A percentile compares a stretch with the other conserved stretches of the same genome.
Conservation (phyloP, 2,329 filamentous ascomycete species). For the Phoma sp. region DNA sequence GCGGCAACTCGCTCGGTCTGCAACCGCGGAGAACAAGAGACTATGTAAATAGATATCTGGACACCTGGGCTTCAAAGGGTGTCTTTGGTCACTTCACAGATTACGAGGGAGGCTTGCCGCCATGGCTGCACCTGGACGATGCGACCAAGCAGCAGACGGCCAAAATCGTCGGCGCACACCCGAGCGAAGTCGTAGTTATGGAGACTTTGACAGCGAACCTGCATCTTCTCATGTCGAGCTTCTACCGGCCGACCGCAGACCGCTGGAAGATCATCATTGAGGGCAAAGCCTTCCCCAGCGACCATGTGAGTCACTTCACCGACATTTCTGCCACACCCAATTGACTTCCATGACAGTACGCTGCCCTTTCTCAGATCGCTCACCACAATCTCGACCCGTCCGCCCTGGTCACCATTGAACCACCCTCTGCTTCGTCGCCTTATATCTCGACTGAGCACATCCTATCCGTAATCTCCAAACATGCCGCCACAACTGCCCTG, state of each 20-base stretch:
- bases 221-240: slow-evolving; percentile 83
- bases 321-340: neutral
- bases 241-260: slow-evolving; percentile 73
- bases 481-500: slow-evolving; percentile 76
- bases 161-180: slow-evolving; percentile 75
- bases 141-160: slow-evolving; percentile 74
- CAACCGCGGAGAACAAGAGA: slow-evolving; percentile 74
- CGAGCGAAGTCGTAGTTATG: slow-evolving; percentile 84
- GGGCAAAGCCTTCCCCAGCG: slow-evolving; percentile 88
- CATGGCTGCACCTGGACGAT: slow-evolving; percentile 82
- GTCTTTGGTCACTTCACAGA: slow-evolving; percentile 83
- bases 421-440: slow-evolving; percentile 59
- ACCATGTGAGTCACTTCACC: slow-evolving; percentile 64
- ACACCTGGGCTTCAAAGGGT: slow-evolving; percentile 84
- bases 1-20: slow-evolving; percentile 87
- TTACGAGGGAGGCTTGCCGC: slow-evolving; percentile 71
- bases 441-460: slow-evolving; percentile 76
- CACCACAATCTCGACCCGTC: slow-evolving; percentile 71
- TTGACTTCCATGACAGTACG: slow-evolving; percentile 64
- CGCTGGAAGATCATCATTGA: slow-evolving; percentile 86
- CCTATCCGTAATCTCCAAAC: slow-evolving; percentile 74
- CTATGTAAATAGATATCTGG: slow-evolving; percentile 75
- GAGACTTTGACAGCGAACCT: slow-evolving; percentile 84
- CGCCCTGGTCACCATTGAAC: slow-evolving; percentile 76
- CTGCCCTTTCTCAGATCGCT: slow-evolving; percentile 79